Conservation (phyloP, 192 early-diverging fungal genomes). For the Rhizophagus sp. region DNA sequence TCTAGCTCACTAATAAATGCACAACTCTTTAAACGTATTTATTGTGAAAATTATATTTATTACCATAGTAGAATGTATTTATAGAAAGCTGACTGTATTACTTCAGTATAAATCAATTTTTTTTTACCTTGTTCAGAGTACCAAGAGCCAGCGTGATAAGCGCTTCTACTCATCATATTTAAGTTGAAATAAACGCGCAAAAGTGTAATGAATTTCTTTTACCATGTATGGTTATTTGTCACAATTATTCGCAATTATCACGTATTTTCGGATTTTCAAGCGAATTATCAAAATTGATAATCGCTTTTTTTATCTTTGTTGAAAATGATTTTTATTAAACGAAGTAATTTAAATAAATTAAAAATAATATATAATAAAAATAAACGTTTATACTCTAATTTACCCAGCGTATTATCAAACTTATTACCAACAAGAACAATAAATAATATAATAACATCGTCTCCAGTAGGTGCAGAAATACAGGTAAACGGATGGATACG, state of each 20-base stretch:
- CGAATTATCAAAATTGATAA: no score
- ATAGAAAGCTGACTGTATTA: no score
- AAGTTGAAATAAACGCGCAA: no score
- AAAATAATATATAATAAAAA: neutral
- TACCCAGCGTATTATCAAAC: neutral
- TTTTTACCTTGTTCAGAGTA: constrained; percentile 53
- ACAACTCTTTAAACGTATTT: no score
- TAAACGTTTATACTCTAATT: neutral
- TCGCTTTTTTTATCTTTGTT: no score
- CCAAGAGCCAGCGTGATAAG: constrained; percentile 74
- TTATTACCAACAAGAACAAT: constrained; percentile 33
- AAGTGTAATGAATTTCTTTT: no score
- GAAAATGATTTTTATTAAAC: neutral
- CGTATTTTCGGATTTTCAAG: no score
- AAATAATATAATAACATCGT: constrained; percentile 34
- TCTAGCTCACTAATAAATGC: no score
- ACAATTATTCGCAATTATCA: no score
- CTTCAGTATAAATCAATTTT: neutral
- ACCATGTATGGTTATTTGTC: no score
- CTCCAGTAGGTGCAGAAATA: constrained; percentile 41
- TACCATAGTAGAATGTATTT: no score
- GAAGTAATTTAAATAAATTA: neutral
- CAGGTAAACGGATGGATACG: constrained; percentile 79
- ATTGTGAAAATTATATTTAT: no score
- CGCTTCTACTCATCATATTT: constrained; percentile 39